These are phyloP conservation scores for Pterothamnion heteromorphum DNA, from an alignment of 31 red algal genomes.

Conservation along the genomic window DNA sequence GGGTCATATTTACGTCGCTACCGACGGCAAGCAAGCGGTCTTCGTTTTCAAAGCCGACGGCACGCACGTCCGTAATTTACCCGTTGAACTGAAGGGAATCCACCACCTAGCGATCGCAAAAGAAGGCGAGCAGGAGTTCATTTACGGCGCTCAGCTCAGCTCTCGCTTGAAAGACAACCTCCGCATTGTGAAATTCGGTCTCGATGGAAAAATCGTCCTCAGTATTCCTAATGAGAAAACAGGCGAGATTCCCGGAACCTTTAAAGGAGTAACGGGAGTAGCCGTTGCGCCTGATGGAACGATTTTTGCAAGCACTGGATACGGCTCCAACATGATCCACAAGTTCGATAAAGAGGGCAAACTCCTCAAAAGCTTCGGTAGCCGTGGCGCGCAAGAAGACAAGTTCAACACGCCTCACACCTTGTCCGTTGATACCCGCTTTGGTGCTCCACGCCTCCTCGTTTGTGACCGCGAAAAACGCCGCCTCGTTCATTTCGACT, in stretches of 20 bases:
- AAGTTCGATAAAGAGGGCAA: not conserved
- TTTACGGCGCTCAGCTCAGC: not conserved
- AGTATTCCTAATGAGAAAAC: not conserved
- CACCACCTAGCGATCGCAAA: not conserved
- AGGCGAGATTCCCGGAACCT: not conserved
- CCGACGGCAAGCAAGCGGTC: not conserved
- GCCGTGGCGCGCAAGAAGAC: not conserved
- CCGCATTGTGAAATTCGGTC: not conserved
- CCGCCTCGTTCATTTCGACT: not conserved
- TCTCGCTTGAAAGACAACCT: not conserved
- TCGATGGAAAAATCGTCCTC: not conserved
- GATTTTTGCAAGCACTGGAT: not conserved
- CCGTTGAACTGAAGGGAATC: not conserved
- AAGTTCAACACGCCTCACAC: not conserved
- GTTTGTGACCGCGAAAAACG: not conserved
- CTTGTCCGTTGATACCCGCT: not conserved
- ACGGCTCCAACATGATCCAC: not conserved
- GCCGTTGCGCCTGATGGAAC: not conserved
- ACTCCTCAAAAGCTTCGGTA: not conserved
- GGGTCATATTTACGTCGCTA: not conserved
- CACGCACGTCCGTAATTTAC: not conserved
- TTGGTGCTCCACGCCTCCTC: not conserved
- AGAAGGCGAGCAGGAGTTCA: constrained; percentile 11
- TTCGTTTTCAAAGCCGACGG: not conserved
- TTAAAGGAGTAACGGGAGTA: not conserved